Evolutionary conservation across 23 red algal species (phyloP).

Genomic region (Gracilaria gracilis): DNA sequence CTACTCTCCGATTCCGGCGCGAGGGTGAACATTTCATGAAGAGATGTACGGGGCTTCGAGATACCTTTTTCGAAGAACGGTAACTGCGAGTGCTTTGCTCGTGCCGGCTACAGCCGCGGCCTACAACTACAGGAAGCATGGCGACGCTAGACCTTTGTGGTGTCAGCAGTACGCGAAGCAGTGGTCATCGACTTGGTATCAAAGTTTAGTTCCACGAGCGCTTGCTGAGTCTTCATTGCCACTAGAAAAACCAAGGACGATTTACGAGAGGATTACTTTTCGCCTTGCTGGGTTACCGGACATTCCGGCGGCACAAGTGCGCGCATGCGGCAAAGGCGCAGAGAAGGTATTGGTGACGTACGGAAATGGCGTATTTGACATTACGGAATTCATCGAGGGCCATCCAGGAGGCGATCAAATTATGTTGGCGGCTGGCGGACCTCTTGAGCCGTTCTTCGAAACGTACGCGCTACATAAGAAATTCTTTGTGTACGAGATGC

Average conservation of each 20-base stretch:
- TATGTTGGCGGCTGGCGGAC: constrained; percentile 67
- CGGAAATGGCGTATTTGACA: constrained; percentile 72
- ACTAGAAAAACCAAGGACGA: background rate
- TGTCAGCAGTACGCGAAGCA: too few relatives aligned
- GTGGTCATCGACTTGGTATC: too few relatives aligned
- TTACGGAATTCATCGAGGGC: constrained; percentile 74
- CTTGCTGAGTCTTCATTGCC: background rate
- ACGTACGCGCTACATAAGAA: constrained; percentile 74
- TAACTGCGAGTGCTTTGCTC: too few relatives aligned
- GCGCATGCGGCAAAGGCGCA: background rate
- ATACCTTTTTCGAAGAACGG: too few relatives aligned
- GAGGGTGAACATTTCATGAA: too few relatives aligned
- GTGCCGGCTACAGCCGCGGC: too few relatives aligned
- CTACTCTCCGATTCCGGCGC: too few relatives aligned
- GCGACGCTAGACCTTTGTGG: too few relatives aligned
- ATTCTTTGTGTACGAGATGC: constrained; percentile 74
- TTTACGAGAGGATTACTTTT: background rate
- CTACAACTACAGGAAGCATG: too few relatives aligned
- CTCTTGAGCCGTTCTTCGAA: constrained; percentile 65
- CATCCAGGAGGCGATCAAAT: constrained; percentile 81
- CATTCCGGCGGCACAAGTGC: constrained; percentile 3
- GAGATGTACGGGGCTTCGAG: too few relatives aligned
- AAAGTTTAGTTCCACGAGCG: background rate
- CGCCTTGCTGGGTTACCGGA: background rate
- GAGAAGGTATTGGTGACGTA: constrained; percentile 49